A percentile compares a stretch with the other conserved stretches of the same genome.
Conservation (phyloP, 179 eudicot species). For the Kewa caespitosa region DNA sequence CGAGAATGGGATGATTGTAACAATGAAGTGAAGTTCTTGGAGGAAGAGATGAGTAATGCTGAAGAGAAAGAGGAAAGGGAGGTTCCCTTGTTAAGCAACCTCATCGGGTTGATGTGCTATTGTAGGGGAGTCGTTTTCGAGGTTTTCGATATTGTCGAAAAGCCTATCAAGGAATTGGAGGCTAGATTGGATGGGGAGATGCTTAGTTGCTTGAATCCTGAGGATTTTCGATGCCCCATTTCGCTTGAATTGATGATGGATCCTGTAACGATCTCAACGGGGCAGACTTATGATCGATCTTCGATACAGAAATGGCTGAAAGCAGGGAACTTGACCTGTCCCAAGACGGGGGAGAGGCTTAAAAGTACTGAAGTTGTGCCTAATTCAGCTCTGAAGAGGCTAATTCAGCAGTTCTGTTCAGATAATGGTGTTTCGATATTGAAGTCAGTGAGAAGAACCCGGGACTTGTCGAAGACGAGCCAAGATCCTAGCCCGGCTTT, state of each 20-base stretch:
- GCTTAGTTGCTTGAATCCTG: constrained; percentile 49
- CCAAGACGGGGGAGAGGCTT: constrained; percentile 77
- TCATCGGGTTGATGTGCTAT: constrained; percentile 66
- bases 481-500: constrained; percentile 42
- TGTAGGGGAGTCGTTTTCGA: constrained; percentile 74
- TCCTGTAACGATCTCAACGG: constrained; percentile 70
- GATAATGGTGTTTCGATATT: constrained; percentile 63
- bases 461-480: constrained; percentile 42
- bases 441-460: constrained; percentile 38
- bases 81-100: constrained; percentile 40
- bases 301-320: constrained; percentile 79
- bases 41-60: constrained; percentile 40
- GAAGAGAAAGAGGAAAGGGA: constrained; percentile 53
- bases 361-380: constrained; percentile 58
- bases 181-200: constrained; percentile 28
- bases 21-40: constrained; percentile 59
- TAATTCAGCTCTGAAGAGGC: constrained; percentile 54
- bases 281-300: constrained; percentile 76
- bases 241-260: constrained; percentile 89
- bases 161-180: constrained; percentile 16
- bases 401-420: constrained; percentile 59
- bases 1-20: constrained; percentile 61
- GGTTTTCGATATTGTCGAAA: constrained; percentile 15
- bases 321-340: constrained; percentile 68
- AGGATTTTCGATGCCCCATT: constrained; percentile 89